Conservation (phyloP, 2,329 filamentous ascomycete genomes). For the Alternaria alternata region DNA sequence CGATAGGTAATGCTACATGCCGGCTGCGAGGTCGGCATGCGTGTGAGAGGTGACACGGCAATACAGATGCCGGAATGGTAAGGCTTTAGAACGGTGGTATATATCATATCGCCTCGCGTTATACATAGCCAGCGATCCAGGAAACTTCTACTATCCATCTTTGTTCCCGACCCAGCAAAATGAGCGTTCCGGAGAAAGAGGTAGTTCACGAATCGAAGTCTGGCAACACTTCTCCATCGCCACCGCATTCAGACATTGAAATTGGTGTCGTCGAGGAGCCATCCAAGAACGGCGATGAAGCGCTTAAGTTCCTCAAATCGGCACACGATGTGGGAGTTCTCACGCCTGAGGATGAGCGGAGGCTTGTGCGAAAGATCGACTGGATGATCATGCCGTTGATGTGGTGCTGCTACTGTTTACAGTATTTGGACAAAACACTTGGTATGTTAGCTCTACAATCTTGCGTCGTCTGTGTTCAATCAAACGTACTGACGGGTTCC, state of each 20-base stretch:
- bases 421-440: slow-evolving; percentile 53
- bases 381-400: slow-evolving; percentile 54
- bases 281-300: slow-evolving; percentile 32
- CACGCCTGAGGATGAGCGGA: slow-evolving; percentile 27
- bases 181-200: slow-evolving; percentile 6
- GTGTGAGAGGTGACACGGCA: slow-evolving; percentile 1
- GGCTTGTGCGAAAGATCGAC: slow-evolving; percentile 49
- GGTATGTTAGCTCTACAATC: slow-evolving; percentile 50
- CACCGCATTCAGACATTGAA: slow-evolving; percentile 16
- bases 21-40: slow-evolving; percentile 10
- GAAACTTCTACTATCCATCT: background rate
- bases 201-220: slow-evolving; percentile 2
- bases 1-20: slow-evolving; percentile 2
- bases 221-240: slow-evolving; percentile 1
- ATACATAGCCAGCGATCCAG: background rate
- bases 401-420: slow-evolving; percentile 50
- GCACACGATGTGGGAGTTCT: slow-evolving; percentile 22
- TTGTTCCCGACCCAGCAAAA: background rate
- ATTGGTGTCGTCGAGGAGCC: slow-evolving; percentile 16
- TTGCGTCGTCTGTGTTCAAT: background rate
- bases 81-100: background rate
- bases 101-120: background rate
- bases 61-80: background rate
- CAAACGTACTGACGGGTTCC: background rate
- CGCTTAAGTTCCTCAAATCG: slow-evolving; percentile 32